Evolutionary conservation across 441 rosid species (phyloP).

Genomic region (Eruca vesicaria): DNA sequence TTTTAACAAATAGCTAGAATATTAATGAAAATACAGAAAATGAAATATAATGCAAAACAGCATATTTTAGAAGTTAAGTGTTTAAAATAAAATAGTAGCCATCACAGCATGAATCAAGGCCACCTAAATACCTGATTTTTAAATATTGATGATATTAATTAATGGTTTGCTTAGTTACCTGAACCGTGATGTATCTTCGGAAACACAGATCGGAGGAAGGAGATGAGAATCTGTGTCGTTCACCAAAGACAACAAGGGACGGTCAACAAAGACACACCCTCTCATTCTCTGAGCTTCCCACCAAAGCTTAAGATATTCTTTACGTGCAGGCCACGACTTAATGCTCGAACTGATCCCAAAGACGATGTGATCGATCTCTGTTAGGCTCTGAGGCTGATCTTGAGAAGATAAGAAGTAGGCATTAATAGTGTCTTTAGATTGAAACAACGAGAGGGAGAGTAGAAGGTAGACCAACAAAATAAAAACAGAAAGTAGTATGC

Average conservation of each 20-base stretch:
- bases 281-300: slow-evolving; percentile 64
- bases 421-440: slow-evolving; percentile 32
- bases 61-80: background rate
- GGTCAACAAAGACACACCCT: slow-evolving; percentile 87
- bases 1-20: too few relatives aligned
- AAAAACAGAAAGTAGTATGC: slow-evolving; percentile 41
- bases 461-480: slow-evolving; percentile 47
- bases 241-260: slow-evolving; percentile 27
- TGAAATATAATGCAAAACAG: background rate
- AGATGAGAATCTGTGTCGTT: slow-evolving; percentile 31
- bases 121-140: background rate
- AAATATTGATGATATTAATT: background rate
- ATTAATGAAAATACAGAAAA: too few relatives aligned
- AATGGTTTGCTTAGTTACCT: slow-evolving; percentile 33
- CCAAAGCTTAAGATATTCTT: slow-evolving; percentile 73
- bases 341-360: slow-evolving; percentile 70
- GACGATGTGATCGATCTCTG: slow-evolving; percentile 57
- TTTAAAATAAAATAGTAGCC: background rate
- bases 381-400: slow-evolving; percentile 30
- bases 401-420: slow-evolving; percentile 33
- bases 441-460: slow-evolving; percentile 38
- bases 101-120: background rate
- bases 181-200: slow-evolving; percentile 73
- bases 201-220: slow-evolving; percentile 70
- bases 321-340: slow-evolving; percentile 57